Conservation (phyloP, 2,329 filamentous ascomycete species). For the Ceratocystis alfenasii region DNA sequence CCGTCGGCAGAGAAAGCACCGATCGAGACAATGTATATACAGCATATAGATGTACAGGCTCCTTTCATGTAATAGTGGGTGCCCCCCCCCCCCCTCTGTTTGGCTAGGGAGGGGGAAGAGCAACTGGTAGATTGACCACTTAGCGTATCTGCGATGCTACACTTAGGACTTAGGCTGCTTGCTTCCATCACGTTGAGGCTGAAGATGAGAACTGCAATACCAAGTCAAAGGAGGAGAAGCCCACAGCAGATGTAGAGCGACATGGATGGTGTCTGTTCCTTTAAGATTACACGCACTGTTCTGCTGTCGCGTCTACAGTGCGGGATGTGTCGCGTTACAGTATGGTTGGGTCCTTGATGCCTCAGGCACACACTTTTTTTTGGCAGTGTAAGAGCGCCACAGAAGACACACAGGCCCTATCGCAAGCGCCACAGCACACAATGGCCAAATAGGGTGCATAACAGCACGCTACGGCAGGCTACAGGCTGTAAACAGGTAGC, state of each 20-base stretch:
- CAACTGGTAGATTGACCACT: too few species aligned
- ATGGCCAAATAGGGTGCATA: neutral
- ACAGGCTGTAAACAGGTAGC: too few species aligned
- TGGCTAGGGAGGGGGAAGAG: too few species aligned
- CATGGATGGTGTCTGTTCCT: neutral
- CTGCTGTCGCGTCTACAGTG: slow-evolving; percentile 5
- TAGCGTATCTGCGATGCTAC: too few species aligned
- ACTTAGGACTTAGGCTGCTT: too few species aligned
- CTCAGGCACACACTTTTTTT: slow-evolving; percentile 15
- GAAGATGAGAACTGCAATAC: neutral
- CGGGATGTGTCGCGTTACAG: slow-evolving; percentile 1
- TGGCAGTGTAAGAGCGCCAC: neutral
- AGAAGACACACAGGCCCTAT: slow-evolving; percentile 8
- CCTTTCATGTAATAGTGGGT: neutral
- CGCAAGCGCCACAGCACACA: slow-evolving; percentile 9
- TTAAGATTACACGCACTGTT: slow-evolving; percentile 11
- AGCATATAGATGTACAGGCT: neutral
- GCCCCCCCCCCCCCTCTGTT: too few species aligned
- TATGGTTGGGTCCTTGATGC: slow-evolving; percentile 6
- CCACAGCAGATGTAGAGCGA: neutral
- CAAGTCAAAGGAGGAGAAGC: neutral
- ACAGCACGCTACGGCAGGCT: too few species aligned
- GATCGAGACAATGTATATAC: neutral
- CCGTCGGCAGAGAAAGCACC: neutral
- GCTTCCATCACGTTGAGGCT: neutral